Conservation (phyloP, 116 monocot species). For the Posidonia oceanica region DNA sequence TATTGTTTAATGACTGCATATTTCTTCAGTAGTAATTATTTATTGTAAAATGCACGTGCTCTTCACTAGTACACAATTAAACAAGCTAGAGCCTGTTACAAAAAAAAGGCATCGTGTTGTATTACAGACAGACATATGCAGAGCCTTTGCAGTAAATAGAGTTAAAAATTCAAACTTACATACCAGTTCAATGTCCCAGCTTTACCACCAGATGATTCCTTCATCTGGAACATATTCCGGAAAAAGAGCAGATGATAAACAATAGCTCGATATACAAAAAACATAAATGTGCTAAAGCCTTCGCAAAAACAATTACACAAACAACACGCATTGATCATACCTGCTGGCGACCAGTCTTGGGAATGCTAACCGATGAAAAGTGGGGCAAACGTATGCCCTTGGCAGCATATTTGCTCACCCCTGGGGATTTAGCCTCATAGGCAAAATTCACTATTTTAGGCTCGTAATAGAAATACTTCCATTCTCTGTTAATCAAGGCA, state of each 20-base stretch:
- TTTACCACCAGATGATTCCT: background rate
- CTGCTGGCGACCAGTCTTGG: slow-evolving; percentile 9
- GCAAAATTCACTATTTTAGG: slow-evolving; percentile 50
- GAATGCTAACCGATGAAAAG: slow-evolving; percentile 68
- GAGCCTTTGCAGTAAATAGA: background rate
- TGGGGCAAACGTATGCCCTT: slow-evolving; percentile 38
- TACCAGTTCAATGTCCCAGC: slow-evolving; percentile 6
- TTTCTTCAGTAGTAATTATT: too few relatives aligned
- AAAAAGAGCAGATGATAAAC: background rate
- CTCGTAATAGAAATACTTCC: slow-evolving; percentile 59
- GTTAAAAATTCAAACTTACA: background rate
- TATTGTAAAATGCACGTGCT: too few relatives aligned
- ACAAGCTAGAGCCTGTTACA: background rate
- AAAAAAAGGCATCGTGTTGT: background rate
- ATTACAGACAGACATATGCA: background rate
- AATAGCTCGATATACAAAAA: background rate
- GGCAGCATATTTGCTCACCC: slow-evolving; percentile 10
- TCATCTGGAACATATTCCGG: slow-evolving; percentile 1
- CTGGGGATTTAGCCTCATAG: slow-evolving; percentile 14
- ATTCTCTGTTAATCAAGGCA: slow-evolving; percentile 34
- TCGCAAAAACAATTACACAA: background rate
- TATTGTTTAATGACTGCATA: too few relatives aligned
- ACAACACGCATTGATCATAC: background rate
- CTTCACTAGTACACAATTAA: background rate
- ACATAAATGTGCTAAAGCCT: background rate